phyloP scores from a whole-genome alignment of 176 grass and related monocot species.

The Triticum monococcum region DNA sequence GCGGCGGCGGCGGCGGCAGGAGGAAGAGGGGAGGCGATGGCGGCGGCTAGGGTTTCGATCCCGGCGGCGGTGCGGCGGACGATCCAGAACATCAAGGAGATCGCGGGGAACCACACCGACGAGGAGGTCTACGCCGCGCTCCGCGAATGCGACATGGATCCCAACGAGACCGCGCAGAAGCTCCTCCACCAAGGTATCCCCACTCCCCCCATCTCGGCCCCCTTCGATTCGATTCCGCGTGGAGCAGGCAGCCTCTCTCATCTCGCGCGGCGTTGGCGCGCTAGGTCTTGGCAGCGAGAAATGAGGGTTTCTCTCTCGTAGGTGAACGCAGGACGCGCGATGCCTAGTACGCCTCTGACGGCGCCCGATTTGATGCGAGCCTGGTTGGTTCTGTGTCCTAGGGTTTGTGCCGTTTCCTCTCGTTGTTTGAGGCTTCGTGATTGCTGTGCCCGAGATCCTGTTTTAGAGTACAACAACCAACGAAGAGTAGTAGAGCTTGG shows the following conservation, averaged over 20 bases:
- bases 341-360: not conserved
- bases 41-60: constrained; percentile 67
- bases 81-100: constrained; percentile 89
- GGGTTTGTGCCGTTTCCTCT: not conserved
- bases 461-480: not conserved
- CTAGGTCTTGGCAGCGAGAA: not conserved
- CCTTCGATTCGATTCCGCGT: constrained; percentile 1
- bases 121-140: constrained; percentile 95
- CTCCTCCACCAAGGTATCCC: constrained; percentile 77
- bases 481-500: not conserved
- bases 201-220: not conserved
- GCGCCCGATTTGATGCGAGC: constrained; percentile 1
- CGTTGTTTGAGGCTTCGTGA: not conserved
- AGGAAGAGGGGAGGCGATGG: constrained; percentile 32
- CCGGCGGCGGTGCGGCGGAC: constrained; percentile 56
- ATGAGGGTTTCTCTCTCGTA: not conserved
- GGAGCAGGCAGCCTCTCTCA: not conserved
- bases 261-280: not conserved
- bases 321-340: not conserved
- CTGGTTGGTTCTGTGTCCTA: constrained; percentile 12
- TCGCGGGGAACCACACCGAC: constrained; percentile 76
- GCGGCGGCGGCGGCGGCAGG: not conserved
- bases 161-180: constrained; percentile 88
- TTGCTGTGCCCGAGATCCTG: not conserved
- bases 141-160: constrained; percentile 94